Base-by-base conservation (phyloP, 768 basidiomycete species). In the Boletus sp. region DNA sequence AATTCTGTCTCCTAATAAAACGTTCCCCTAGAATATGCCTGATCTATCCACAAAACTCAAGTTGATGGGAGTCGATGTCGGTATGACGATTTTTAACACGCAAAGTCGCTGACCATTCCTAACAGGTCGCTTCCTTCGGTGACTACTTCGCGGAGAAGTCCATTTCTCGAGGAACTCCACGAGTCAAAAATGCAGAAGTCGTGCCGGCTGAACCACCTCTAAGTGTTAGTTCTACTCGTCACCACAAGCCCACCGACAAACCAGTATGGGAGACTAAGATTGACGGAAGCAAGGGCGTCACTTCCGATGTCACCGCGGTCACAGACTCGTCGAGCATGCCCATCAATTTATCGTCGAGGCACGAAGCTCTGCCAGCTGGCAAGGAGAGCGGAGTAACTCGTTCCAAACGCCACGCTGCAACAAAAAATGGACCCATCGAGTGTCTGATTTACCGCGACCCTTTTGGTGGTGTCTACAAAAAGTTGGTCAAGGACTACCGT, bases 391-490 rank as follows among this genome's bases (percentile, higher is more conserved):
- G 24, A 24, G 24, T 24, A 24, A 24, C 24, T 24, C 24, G 3
- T 24, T 24, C 24, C 24, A 24, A 24, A 81, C 33, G 33, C 33
- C 33, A 35, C 33, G 33, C 33, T 8, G 7, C 9, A 35, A 35
- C 1, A 35, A 24, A 1, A 35, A 5, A 35, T 8, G 33, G 11
- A 35, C 33, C 33, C 0, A 75, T 86, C 63, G 81, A 85, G 62
- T 82, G 81, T 50, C 71, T 90, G 40, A 80, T 80, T 4, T 91
- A 90, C 68, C 77, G 82, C 46, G 89, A 91, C 64, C 89, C 89
- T 0, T 89, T 91, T 68, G 74, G 77, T n/a, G 76, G 76, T 3
- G 79, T 83, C 9, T 91, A 90, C 75, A 89, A 90, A 72, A 90
- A 89, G 73, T 74, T 54, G 40, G 67, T 62, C 12, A 24, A 24